These are phyloP conservation scores for Boletus vinaceobasis DNA, from an alignment of 768 basidiomycete genomes.

Conservation along the genomic window DNA sequence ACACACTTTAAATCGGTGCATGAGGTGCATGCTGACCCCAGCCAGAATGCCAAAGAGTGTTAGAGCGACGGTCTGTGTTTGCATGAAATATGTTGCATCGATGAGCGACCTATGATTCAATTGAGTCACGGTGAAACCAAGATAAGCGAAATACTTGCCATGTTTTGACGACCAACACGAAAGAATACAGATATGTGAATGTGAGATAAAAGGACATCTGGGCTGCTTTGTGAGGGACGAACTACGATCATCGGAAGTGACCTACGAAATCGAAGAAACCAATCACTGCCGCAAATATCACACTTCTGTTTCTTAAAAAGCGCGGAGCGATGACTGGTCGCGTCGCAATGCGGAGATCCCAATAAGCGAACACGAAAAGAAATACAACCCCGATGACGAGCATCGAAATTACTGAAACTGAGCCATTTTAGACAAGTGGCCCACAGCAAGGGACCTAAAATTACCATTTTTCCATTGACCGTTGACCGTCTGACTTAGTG, in stretches of 20 bases:
- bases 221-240: not conserved
- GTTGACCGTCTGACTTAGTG: constrained; percentile 39
- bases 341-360: constrained; percentile 49
- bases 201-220: constrained; percentile 67
- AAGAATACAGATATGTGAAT: constrained; percentile 71
- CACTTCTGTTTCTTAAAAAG: constrained; percentile 56
- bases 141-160: constrained; percentile 32
- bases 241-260: not conserved
- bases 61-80: constrained; percentile 55
- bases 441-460: not conserved
- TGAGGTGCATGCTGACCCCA: constrained; percentile 52
- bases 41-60: constrained; percentile 63
- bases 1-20: constrained; percentile 53
- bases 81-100: constrained; percentile 61
- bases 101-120: constrained; percentile 44
- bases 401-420: constrained; percentile 52
- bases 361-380: constrained; percentile 42
- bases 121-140: not conserved
- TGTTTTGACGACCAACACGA: constrained; percentile 50
- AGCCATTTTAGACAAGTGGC: constrained; percentile 2
- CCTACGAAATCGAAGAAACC: constrained; percentile 62
- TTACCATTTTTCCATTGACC: constrained; percentile 46
- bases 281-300: constrained; percentile 56
- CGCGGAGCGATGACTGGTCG: constrained; percentile 59
- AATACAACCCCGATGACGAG: constrained; percentile 45